phyloP scores from a whole-genome alignment of 1,284 basidiomycete species.

The Malassezia japonica region DNA sequence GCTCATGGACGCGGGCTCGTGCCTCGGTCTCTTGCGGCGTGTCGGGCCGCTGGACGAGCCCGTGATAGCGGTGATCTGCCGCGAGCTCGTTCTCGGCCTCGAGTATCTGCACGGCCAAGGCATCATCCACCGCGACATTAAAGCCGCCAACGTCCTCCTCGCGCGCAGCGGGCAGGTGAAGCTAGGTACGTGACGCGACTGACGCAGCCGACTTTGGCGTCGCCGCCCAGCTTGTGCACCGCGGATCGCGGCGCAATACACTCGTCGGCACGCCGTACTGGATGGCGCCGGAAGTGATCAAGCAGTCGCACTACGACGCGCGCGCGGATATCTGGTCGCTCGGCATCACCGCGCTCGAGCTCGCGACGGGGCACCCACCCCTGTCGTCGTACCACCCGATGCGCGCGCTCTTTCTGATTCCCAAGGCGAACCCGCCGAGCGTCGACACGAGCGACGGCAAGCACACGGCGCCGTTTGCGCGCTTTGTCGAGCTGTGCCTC shows the following conservation, averaged over 20 bases:
- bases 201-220: constrained; percentile 79
- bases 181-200: constrained; percentile 54
- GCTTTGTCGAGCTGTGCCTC: constrained; percentile 80
- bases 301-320: constrained; percentile 66
- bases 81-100: constrained; percentile 83
- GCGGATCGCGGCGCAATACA: constrained; percentile 73
- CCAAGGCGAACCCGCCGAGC: constrained; percentile 68
- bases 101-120: constrained; percentile 88
- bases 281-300: constrained; percentile 96
- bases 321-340: constrained; percentile 52
- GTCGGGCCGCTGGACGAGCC: constrained; percentile 72
- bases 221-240: constrained; percentile 71
- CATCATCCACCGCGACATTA: constrained; percentile 97
- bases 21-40: constrained; percentile 84
- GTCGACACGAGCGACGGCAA: constrained; percentile 60
- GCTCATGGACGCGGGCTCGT: constrained; percentile 94
- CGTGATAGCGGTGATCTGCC: constrained; percentile 86
- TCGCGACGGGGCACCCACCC: constrained; percentile 51
- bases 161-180: constrained; percentile 86
- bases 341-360: constrained; percentile 51
- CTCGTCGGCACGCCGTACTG: constrained; percentile 88
- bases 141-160: constrained; percentile 89
- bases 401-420: constrained; percentile 51
- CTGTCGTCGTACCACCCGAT: constrained; percentile 52
- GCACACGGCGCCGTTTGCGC: constrained; percentile 77